Percentiles rank a stretch among this genome's conserved stretches.
Conservation (phyloP, 805 yeast species). For the Candida methanosorbosa region DNA sequence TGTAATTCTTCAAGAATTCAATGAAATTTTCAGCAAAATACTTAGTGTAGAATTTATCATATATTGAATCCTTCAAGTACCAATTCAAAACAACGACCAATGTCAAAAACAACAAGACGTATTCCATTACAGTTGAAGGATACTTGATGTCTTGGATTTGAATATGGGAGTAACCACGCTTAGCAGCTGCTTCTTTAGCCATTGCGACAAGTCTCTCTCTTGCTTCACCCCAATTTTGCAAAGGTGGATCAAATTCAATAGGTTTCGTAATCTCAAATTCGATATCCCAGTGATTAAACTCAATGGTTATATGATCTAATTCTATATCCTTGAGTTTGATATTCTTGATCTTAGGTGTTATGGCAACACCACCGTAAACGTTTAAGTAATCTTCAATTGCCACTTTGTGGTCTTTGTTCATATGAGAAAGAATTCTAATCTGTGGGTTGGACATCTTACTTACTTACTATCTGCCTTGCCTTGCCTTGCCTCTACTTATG, state of each 20-base stretch:
- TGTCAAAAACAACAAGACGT: slow-evolving; percentile 22
- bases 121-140: slow-evolving; percentile 26
- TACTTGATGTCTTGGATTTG: slow-evolving; percentile 36
- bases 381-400: slow-evolving; percentile 67
- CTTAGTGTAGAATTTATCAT: slow-evolving; percentile 3
- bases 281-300: slow-evolving; percentile 29
- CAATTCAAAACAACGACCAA: slow-evolving; percentile 3
- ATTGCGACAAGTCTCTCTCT: slow-evolving; percentile 50
- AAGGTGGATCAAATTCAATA: slow-evolving; percentile 45
- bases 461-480: background rate
- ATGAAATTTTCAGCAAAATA: slow-evolving; percentile 4
- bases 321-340: slow-evolving; percentile 39
- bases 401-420: slow-evolving; percentile 71
- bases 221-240: slow-evolving; percentile 35
- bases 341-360: slow-evolving; percentile 25
- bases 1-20: slow-evolving; percentile 4
- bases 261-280: slow-evolving; percentile 27
- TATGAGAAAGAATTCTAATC: slow-evolving; percentile 55
- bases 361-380: slow-evolving; percentile 51
- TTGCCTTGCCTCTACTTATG: background rate
- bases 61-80: slow-evolving; percentile 1
- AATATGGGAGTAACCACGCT: slow-evolving; percentile 49
- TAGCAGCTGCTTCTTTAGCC: slow-evolving; percentile 67
- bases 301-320: slow-evolving; percentile 33
- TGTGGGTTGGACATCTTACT: slow-evolving; percentile 11